Percentiles rank a stretch among this genome's conserved stretches.
Evolutionary conservation across 148 eudicot species (phyloP).

Genomic region (Rheum nobile): DNA sequence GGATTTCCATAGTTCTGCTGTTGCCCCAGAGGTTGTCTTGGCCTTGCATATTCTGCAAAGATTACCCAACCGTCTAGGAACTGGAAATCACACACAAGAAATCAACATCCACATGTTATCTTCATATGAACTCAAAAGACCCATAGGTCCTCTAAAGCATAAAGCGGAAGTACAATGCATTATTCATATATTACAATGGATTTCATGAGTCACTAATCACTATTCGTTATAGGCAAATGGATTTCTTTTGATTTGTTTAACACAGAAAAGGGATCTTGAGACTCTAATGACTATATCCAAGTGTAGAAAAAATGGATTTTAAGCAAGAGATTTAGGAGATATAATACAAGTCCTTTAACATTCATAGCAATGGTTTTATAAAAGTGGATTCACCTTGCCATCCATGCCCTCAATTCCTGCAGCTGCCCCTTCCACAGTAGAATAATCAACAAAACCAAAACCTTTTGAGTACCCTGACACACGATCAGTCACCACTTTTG

Average conservation of each 20-base stretch:
- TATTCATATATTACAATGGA: too few species aligned
- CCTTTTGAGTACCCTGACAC: conserved; percentile 71
- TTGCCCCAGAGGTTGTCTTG: conserved; percentile 30
- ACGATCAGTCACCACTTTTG: conserved; percentile 83
- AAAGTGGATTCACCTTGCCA: conserved; percentile 45
- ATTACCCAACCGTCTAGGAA: conserved; percentile 91
- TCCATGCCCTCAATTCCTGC: conserved; percentile 76
- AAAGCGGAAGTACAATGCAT: not conserved
- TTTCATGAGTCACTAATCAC: not conserved
- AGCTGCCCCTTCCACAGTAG: conserved; percentile 53
- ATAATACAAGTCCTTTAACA: not conserved
- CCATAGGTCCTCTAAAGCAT: not conserved
- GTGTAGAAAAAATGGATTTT: not conserved
- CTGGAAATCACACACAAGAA: conserved; percentile 23
- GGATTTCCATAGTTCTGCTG: conserved; percentile 18
- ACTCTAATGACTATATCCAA: not conserved
- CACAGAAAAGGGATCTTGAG: not conserved
- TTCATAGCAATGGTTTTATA: not conserved
- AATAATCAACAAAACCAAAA: conserved; percentile 71
- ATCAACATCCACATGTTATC: not conserved
- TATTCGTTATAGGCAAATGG: not conserved
- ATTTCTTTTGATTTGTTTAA: not conserved
- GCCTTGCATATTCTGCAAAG: conserved; percentile 69
- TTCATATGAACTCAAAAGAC: not conserved
- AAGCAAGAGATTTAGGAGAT: not conserved